Base-by-base conservation (phyloP, 192 early-diverging fungal species). In the Lobulomyces angularis region DNA sequence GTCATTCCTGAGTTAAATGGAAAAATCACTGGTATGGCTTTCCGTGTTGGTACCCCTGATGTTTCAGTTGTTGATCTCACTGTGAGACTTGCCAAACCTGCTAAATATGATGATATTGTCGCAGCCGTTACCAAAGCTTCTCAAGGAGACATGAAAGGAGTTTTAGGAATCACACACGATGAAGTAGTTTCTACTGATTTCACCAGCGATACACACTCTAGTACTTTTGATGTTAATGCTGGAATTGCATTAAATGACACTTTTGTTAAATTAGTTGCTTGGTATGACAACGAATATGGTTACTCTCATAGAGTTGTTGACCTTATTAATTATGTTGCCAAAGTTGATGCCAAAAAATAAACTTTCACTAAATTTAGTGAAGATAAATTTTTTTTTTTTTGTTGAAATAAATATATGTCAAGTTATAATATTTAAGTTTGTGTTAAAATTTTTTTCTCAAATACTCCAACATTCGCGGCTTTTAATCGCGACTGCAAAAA, bases 11-110 rank as follows among this genome's bases (percentile, higher is more conserved):
- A 61, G 28, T 71, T 96, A 46, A 87, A 87, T 59, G 88, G 88
- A 56, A 96, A 92, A 75, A 69, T 98, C 43, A 96, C 94, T 32
- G 92, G 92, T 56, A 92, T 97, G 94, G 79, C 94, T 43, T 91
- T 97, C 79, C 90, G 91, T 73, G 86, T 97, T 40, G 80, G 83
- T 23, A 84, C 77, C 57, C 67, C 84, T 60, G 88, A 96, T 56
- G 94, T 97, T 39, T 93, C 90, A 20, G 87, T 97, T 32, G 91
- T 97, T 49, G 93, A 97, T 62, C 66, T 97, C 61, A 97, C 93
- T 24, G 83, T 83, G 46, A 85, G 89, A 53, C 66, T 92, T 40
- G 65, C 74, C 57, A 95, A 92, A 80, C 71, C 72, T 34, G 86
- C 94, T 41, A 77, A 69, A 51, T 94, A 94, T 69, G 81, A 84